Base-by-base conservation (phyloP, 345 rosid genomes). In the Aquilaria sinensis region DNA sequence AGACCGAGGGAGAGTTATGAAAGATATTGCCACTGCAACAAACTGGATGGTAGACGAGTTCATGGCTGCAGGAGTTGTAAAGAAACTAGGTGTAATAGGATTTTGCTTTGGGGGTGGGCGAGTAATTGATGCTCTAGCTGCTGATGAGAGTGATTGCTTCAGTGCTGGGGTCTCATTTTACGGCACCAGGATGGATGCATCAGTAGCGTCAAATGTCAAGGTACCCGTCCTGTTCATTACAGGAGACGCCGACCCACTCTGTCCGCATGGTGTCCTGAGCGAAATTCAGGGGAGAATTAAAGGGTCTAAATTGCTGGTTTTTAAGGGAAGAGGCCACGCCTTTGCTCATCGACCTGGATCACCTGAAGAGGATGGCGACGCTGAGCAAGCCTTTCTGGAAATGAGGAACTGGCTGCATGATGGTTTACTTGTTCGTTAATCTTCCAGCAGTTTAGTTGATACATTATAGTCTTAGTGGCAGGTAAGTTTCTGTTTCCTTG, bases 101-200 rank as follows among this genome's bases (percentile, higher is more conserved):
- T 89, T 89, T 56, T 92, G 98, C 58, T 87, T 70, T n/a, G 96
- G 96, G 4, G 98, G 93, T 14, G 97, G 96, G 15, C 69, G 83
- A 9, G 85, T 85, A 12, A 68, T 89, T 2, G 96, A 89, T 2
- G 69, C 79, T 12, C 76, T 89, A 65, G 88, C 92, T 10, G 48
- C 64, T 46, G 96, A 92, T 55, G 65, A 69, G 30, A 82, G 78
- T 47, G 66, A 57, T 65, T 64, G 58, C 70, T 89, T 87, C 47
- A 84, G 91, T 29, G 63, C 62, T 6, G 98, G 91, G 7, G 78
- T 85, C 11, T 92, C 94, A 12, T 89, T 93, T 69, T 93, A 89
- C 14, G 97, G 98, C 0, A 93, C 94, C 8, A 85, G 92, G 67
- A 87, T 93, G 50, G 79, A 89, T 68, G 64, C 74, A 10, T 61